A percentile compares a stretch with the other conserved stretches of the same genome.
phyloP scores from a whole-genome alignment of 371 early-diverging fungal genomes.

The Chytridiales sp. region DNA sequence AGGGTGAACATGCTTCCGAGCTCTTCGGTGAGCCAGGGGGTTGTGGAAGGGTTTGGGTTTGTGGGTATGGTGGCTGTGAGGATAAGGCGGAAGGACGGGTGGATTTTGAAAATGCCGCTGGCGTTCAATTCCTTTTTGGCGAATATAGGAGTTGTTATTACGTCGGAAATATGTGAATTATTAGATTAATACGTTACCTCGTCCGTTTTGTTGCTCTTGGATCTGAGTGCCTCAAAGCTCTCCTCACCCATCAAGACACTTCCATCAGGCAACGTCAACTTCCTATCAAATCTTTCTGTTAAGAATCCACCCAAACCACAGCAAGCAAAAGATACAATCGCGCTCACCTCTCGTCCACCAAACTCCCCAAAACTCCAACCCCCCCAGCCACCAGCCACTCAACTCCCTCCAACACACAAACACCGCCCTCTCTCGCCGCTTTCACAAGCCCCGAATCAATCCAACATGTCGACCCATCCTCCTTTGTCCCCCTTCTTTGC shows the following conservation, averaged over 20 bases:
- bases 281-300: constrained; percentile 36
- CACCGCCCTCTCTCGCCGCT: constrained; percentile 69
- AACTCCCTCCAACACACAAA: constrained; percentile 77
- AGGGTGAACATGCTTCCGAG: constrained; percentile 73
- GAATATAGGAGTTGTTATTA: constrained; percentile 19
- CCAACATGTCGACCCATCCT: constrained; percentile 67
- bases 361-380: constrained; percentile 65
- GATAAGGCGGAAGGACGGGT: constrained; percentile 79
- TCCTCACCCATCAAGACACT: constrained; percentile 57
- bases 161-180: background rate
- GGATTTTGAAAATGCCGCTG: constrained; percentile 53
- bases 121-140: constrained; percentile 48
- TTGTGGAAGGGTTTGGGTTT: constrained; percentile 3
- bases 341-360: constrained; percentile 55
- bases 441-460: constrained; percentile 67
- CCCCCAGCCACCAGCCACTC: constrained; percentile 73
- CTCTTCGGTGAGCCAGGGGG: constrained; percentile 70
- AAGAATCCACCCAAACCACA: background rate
- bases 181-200: background rate
- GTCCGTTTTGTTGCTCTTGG: constrained; percentile 36
- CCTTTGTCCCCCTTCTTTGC: constrained; percentile 69
- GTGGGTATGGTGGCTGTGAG: constrained; percentile 59
- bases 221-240: constrained; percentile 60
- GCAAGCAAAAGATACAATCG: background rate
- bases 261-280: constrained; percentile 72